Conservation (phyloP, 129 eudicot genomes). For the Artemisia annua region DNA sequence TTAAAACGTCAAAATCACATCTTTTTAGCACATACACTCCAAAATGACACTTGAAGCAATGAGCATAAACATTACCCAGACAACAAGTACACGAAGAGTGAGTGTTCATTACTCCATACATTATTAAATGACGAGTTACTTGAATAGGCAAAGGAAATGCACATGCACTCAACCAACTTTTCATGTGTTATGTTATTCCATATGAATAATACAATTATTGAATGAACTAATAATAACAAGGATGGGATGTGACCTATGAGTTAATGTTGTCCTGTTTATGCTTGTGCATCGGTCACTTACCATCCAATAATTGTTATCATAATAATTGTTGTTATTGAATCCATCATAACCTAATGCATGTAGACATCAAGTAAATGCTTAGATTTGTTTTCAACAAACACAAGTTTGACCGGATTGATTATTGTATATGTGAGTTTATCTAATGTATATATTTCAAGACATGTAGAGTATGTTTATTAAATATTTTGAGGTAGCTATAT, state of each 20-base stretch:
- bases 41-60: not conserved
- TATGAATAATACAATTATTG: constrained; percentile 4
- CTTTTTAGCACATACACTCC: not conserved
- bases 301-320: too few species aligned
- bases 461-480: too few species aligned
- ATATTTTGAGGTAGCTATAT: too few species aligned
- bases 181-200: constrained; percentile 28
- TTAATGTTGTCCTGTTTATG: not conserved
- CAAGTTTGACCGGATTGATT: too few species aligned
- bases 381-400: too few species aligned
- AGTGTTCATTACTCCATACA: not conserved
- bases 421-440: too few species aligned
- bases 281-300: too few species aligned
- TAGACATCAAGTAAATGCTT: too few species aligned
- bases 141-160: constrained; percentile 28
- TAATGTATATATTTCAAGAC: too few species aligned
- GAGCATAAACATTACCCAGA: not conserved
- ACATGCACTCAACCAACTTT: constrained; percentile 33
- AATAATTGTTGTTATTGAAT: too few species aligned
- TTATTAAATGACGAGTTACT: not conserved
- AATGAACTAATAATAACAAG: not conserved
- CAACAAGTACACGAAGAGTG: constrained; percentile 2
- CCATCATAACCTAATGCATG: too few species aligned
- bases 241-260: not conserved
- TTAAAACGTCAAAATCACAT: too few species aligned